Evolutionary conservation across 768 basidiomycete species (phyloP), one percentile per base, ranked within the genome.

Genomic region (Leccinum disarticulatum): DNA sequence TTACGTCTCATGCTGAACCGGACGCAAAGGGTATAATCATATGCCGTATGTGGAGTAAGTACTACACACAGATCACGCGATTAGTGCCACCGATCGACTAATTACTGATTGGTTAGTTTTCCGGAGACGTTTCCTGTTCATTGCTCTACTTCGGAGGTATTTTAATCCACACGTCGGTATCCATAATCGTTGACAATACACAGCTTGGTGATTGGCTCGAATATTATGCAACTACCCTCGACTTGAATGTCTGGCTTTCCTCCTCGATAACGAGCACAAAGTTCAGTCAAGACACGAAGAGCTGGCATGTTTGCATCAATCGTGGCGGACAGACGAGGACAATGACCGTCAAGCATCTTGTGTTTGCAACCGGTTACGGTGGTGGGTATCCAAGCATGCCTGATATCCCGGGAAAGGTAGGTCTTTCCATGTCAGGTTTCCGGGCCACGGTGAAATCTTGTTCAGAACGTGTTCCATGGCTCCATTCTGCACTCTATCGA

Each of bases 161-260:
- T 50, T 9, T 17, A 14, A 55, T 17, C 48, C 25, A 4, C 13
- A 0, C 41, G 9, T 8, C 17, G 36, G 36, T 38, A 17, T 33
- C 14, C 22, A 35, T 38, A 9, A 38, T 17, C 15, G 36, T 19
- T 38, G 22, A 55, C 28, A 25, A 9, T 30, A 8, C 43, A 15
- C 36, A 85, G 82, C 71, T 88, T 38, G 86, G 80, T 4, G 83
- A 84, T 60, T 88, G 83, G 83, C 77, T 88, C 1, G 87, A 88
- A 67, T 73, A 68, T 8, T 89, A 88, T 59, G 85, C 81, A 0
- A 74, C 79, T 10, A 68, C 79, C 4, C 74, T 87, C 59, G 87
- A 88, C 59, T 66, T 90, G 10, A 82, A 86, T 63, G 79, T 86
- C 14, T 88, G 86, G 88, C 80, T 79, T 1, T 80, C 80, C 0